Base-by-base conservation (phyloP, 164 flowering plant species). In the Vitis riparia region DNA sequence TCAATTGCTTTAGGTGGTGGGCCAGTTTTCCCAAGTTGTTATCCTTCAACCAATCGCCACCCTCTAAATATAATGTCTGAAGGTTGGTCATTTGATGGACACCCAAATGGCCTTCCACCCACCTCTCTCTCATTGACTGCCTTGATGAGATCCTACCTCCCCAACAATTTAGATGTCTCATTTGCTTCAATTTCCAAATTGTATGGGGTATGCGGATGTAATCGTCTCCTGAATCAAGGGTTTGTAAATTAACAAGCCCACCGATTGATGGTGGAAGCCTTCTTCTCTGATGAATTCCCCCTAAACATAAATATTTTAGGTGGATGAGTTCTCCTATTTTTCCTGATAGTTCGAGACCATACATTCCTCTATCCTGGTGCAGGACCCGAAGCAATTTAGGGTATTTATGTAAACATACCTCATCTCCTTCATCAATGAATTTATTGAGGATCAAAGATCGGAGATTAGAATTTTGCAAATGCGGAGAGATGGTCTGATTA, bases 211-310 rank as follows among this genome's bases (percentile, higher is more conserved):
- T 23, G 27, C 0, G 2, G 27, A 23, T 23, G 1, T 1, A 1
- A 23, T 23, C 0, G 2, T 23, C 2, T 1, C 27, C 27, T 23
- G 27, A 23, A 23, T 23, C 27, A 23, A 23, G 27, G 27, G 44
- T 55, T 55, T 55, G 59, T 0, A 55, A 17, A 14, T 55, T 55
- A n/a, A n/a, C 59, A n/a, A 55, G 16, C 8, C 19, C 19, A 2
- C 3, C 59, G 8, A 55, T 14, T 1, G 59, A 55, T 17, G 17
- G 15, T n/a, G 59, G 59, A 55, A 55, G 59, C n/a, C 19, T 15
- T 55, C 1, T 16, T n/a, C 0, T 0, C 8, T 0, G 0, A 0
- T 32, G 0, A 55, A 8, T 15, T 55, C 16, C 16, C 0, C 16
- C 16, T 17, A 55, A 16, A 27, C 59, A 14, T 17, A 55, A 11